Evolutionary conservation across 306 rosid species (phyloP).

Genomic region (Quercus bicolor): DNA sequence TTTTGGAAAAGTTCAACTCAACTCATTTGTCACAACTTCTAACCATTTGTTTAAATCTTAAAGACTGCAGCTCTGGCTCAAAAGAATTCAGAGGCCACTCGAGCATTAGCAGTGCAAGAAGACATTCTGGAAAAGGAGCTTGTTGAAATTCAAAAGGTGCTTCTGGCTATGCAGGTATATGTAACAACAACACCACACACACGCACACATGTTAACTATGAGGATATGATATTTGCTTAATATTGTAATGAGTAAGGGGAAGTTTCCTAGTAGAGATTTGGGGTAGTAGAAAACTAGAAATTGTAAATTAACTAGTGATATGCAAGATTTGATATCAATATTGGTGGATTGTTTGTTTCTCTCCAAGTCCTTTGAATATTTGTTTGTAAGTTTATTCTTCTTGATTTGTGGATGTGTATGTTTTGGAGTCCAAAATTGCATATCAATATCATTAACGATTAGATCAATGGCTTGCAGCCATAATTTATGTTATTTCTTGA

Average conservation of each 20-base stretch:
- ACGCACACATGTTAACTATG: slow-evolving; percentile 10
- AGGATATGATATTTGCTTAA: neutral
- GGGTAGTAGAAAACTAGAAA: neutral
- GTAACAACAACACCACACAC: neutral
- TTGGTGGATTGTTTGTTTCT: neutral
- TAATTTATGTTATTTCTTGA: neutral
- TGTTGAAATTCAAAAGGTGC: slow-evolving; percentile 79
- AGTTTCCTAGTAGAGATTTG: neutral
- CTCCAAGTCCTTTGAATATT: neutral
- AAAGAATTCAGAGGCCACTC: slow-evolving; percentile 81
- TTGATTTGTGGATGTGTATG: neutral
- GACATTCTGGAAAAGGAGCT: slow-evolving; percentile 88
- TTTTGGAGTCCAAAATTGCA: neutral
- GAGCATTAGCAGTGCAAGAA: slow-evolving; percentile 69
- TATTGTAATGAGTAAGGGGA: neutral
- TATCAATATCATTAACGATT: neutral
- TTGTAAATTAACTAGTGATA: neutral
- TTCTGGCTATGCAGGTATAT: slow-evolving; percentile 90
- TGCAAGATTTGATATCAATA: neutral
- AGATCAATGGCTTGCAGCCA: neutral
- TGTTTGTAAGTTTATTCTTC: neutral
- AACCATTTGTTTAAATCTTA: slow-evolving; percentile 34
- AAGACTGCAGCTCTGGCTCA: slow-evolving; percentile 82
- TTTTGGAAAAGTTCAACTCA: neutral
- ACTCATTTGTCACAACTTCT: neutral